Evolutionary conservation across 1,139 yeast species (phyloP).

Genomic region (Zygosaccharomyces pseudobailii): DNA sequence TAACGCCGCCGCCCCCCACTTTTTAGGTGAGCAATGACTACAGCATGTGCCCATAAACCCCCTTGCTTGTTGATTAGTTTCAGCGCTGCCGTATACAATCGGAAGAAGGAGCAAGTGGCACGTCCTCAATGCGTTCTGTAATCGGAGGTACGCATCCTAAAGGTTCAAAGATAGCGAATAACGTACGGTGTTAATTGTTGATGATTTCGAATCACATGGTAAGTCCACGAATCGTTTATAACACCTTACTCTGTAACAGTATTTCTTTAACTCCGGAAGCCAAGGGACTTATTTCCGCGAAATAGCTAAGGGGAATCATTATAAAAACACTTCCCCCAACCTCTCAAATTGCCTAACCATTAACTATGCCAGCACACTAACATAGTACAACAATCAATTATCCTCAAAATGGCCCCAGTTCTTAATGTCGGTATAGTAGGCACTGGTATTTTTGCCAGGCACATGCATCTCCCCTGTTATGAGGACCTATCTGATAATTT

Average conservation of each 20-base stretch:
- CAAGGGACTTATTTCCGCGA: not conserved
- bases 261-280: not conserved
- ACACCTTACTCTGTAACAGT: not conserved
- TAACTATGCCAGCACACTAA: not conserved
- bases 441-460: constrained; percentile 88
- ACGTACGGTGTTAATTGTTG: too few relatives aligned
- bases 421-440: constrained; percentile 75
- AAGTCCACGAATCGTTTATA: not conserved
- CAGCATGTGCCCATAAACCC: too few relatives aligned
- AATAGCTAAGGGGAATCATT: not conserved
- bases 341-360: too few relatives aligned
- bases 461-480: constrained; percentile 73
- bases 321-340: not conserved
- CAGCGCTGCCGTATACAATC: too few relatives aligned
- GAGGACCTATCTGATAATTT: constrained; percentile 42
- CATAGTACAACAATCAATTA: not conserved
- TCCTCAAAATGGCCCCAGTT: constrained; percentile 5
- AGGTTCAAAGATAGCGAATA: too few relatives aligned
- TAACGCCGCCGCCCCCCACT: too few relatives aligned
- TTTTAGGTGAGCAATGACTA: too few relatives aligned
- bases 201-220: not conserved
- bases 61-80: too few relatives aligned
- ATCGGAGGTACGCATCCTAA: too few relatives aligned
- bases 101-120: too few relatives aligned
- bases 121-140: too few relatives aligned